Evolutionary conservation across 768 basidiomycete species (phyloP).

Genomic region (Leccinum disarticulatum): DNA sequence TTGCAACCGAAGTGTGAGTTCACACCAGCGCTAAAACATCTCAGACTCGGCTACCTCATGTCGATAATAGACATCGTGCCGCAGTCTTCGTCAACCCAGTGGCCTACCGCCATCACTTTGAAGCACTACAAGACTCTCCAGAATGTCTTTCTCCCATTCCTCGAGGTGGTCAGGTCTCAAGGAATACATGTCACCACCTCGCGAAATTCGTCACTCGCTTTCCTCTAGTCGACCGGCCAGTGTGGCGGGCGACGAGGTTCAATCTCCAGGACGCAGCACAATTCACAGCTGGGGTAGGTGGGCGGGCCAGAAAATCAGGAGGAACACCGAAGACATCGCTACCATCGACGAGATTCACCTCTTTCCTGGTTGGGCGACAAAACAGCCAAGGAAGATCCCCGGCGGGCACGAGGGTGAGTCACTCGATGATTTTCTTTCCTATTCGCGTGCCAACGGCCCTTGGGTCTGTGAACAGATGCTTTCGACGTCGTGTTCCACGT

Average conservation of each 20-base stretch:
- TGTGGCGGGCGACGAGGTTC: conserved; percentile 21
- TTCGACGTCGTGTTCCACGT: conserved; percentile 75
- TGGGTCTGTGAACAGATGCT: conserved; percentile 36
- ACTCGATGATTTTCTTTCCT: background rate
- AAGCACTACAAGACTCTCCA: conserved; percentile 9
- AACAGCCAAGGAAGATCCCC: conserved; percentile 39
- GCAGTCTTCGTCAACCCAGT: conserved; percentile 1
- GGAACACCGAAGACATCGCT: conserved; percentile 22
- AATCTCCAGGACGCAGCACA: conserved; percentile 21
- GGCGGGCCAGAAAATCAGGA: conserved; percentile 58
- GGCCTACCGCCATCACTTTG: background rate
- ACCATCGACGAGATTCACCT: conserved; percentile 50
- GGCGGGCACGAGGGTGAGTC: conserved; percentile 29
- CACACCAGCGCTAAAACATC: background rate
- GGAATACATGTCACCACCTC: conserved; percentile 46
- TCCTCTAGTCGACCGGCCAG: conserved; percentile 17
- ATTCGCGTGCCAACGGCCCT: background rate
- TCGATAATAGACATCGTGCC: conserved; percentile 6
- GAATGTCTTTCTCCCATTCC: conserved; percentile 32
- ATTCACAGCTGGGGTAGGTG: conserved; percentile 58
- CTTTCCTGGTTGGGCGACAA: conserved; percentile 83
- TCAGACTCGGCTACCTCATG: conserved; percentile 4
- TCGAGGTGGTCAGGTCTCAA: conserved; percentile 41
- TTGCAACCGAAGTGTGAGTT: background rate
- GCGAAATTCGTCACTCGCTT: conserved; percentile 37